Conservation (phyloP, 2,329 filamentous ascomycete genomes). For the Sporothrix variecibatus region DNA sequence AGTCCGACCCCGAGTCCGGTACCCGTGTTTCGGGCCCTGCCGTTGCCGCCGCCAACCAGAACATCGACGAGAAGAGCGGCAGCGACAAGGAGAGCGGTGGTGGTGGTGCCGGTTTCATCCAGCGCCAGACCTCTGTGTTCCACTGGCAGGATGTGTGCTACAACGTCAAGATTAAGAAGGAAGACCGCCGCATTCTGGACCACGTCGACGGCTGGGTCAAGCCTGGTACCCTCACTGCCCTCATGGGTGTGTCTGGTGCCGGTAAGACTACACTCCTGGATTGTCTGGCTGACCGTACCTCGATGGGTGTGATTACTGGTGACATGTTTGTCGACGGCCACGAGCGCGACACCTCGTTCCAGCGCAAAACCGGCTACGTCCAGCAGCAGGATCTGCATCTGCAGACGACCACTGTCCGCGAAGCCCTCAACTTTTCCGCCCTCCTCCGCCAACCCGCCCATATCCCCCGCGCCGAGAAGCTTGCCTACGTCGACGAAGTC, state of each 20-base stretch:
- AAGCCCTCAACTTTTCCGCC: slow-evolving; percentile 84
- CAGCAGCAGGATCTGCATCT: slow-evolving; percentile 94
- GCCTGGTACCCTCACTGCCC: slow-evolving; percentile 82
- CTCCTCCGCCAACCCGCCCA: slow-evolving; percentile 79
- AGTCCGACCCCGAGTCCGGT: slow-evolving; percentile 60
- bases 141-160: slow-evolving; percentile 85
- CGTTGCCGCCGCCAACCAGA: neutral
- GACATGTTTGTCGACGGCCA: slow-evolving; percentile 72
- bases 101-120: slow-evolving; percentile 48
- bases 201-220: slow-evolving; percentile 95
- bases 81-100: slow-evolving; percentile 39
- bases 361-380: slow-evolving; percentile 88
- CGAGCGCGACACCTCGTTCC: slow-evolving; percentile 77
- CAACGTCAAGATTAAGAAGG: slow-evolving; percentile 74
- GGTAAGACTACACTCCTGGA: slow-evolving; percentile 91
- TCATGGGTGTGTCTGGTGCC: slow-evolving; percentile 90
- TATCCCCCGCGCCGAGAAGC: slow-evolving; percentile 72
- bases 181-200: slow-evolving; percentile 75
- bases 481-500: slow-evolving; percentile 86
- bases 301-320: slow-evolving; percentile 84
- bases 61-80: slow-evolving; percentile 18
- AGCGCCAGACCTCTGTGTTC: slow-evolving; percentile 74
- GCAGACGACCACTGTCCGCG: slow-evolving; percentile 80
- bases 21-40: slow-evolving; percentile 51
- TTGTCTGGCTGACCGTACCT: slow-evolving; percentile 79